Conservation (phyloP, 2,329 filamentous ascomycete species). For the Colletotrichum sansevieriae region DNA sequence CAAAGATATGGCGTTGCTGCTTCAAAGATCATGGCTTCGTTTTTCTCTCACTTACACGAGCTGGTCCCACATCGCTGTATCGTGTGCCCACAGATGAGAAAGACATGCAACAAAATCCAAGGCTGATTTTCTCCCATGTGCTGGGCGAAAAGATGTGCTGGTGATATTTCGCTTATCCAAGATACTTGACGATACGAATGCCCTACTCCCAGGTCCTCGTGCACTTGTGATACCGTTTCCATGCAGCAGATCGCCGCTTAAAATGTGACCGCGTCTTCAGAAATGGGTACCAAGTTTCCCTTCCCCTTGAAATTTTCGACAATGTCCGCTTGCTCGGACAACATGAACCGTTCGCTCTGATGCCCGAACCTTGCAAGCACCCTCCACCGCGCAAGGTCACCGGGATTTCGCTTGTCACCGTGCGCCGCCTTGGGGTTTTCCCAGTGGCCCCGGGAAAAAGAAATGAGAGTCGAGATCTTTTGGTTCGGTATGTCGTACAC, state of each 20-base stretch:
- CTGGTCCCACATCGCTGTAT: too few relatives aligned
- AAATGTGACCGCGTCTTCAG: constrained; percentile 46
- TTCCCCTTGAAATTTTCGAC: constrained; percentile 63
- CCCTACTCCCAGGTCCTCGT: too few relatives aligned
- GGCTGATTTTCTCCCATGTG: too few relatives aligned
- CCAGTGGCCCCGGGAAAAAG: constrained; percentile 70
- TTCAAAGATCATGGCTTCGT: too few relatives aligned
- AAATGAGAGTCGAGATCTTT: constrained; percentile 65
- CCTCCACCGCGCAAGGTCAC: constrained; percentile 66
- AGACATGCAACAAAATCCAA: too few relatives aligned
- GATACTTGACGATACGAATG: too few relatives aligned
- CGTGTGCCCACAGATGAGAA: too few relatives aligned
- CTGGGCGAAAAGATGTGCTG: too few relatives aligned
- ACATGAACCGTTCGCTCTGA: constrained; percentile 63
- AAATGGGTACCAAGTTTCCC: constrained; percentile 61
- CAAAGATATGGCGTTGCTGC: too few relatives aligned
- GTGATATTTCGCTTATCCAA: too few relatives aligned
- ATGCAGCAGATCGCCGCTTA: constrained; percentile 40
- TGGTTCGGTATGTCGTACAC: constrained; percentile 66
- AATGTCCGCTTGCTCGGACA: constrained; percentile 67
- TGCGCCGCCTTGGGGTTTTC: constrained; percentile 62
- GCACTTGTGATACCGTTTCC: too few relatives aligned
- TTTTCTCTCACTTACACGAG: too few relatives aligned
- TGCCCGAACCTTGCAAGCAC: constrained; percentile 61
- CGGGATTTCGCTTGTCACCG: constrained; percentile 66